Evolutionary conservation across 75 land plant species (phyloP).

Genomic region (Cupressus sempervirens): DNA sequence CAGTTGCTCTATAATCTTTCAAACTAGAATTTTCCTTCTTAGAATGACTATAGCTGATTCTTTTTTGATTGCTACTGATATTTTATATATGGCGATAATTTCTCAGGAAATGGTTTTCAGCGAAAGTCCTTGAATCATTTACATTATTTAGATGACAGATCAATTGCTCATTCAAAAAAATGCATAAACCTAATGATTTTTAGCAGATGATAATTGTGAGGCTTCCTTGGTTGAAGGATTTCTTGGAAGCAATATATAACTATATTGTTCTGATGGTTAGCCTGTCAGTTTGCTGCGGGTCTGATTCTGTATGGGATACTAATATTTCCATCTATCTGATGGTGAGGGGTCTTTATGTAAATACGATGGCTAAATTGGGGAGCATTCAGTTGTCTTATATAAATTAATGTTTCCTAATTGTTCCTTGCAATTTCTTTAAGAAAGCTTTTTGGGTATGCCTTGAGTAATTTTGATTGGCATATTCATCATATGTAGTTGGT

Average conservation of each 20-base stretch:
- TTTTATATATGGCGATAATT: background rate
- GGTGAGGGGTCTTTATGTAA: background rate
- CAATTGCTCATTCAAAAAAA: background rate
- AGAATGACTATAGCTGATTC: background rate
- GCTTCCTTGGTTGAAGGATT: background rate
- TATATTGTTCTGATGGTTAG: background rate
- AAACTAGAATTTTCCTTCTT: background rate
- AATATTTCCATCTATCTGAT: background rate
- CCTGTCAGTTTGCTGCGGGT: background rate
- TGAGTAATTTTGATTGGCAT: background rate
- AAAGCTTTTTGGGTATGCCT: background rate
- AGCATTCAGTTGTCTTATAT: background rate
- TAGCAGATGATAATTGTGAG: background rate
- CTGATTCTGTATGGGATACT: background rate
- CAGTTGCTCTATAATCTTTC: background rate
- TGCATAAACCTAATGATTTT: background rate
- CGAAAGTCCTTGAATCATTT: background rate
- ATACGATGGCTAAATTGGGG: background rate
- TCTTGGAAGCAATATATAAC: background rate
- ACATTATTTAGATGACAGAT: background rate
- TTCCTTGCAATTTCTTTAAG: background rate
- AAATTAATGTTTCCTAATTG: background rate
- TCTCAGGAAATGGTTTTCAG: slow-evolving; percentile 2
- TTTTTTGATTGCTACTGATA: background rate
- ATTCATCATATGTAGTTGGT: background rate